phyloP scores from a whole-genome alignment of 1,284 basidiomycete genomes.

The Ceratobasidium theobromae region DNA sequence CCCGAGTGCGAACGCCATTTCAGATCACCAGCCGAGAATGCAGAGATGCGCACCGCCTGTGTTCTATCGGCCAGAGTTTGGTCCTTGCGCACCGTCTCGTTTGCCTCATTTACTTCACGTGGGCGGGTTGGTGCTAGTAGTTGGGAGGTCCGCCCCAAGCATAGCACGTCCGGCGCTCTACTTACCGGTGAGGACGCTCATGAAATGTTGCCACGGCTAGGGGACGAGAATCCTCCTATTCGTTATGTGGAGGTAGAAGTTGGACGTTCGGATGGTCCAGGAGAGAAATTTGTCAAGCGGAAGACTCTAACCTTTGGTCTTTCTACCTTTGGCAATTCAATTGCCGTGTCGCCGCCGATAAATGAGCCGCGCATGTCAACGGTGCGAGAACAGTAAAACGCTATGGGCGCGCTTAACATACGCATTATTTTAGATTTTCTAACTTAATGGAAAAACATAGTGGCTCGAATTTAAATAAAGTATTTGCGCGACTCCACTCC shows the following conservation, averaged over 20 bases:
- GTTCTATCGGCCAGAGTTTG: slow-evolving; percentile 22
- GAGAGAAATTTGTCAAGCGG: background rate
- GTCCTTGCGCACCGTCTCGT: slow-evolving; percentile 24
- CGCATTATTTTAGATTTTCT: slow-evolving; percentile 14
- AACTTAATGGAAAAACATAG: background rate
- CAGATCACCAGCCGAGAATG: slow-evolving; percentile 1
- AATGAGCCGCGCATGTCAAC: background rate
- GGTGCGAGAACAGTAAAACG: background rate
- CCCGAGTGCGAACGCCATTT: slow-evolving; percentile 1
- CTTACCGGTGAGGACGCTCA: background rate
- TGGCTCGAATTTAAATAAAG: background rate
- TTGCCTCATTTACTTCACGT: slow-evolving; percentile 19
- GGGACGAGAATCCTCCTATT: background rate
- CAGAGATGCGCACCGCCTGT: slow-evolving; percentile 24
- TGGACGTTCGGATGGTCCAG: background rate
- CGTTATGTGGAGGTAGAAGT: slow-evolving; percentile 1
- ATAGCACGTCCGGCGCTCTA: background rate
- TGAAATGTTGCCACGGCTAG: background rate
- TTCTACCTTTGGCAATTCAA: background rate
- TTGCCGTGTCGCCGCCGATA: slow-evolving; percentile 11
- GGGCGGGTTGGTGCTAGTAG: slow-evolving; percentile 19
- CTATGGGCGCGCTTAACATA: background rate
- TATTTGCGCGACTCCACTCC: background rate
- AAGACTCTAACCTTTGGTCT: background rate
- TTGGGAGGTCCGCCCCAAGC: slow-evolving; percentile 9